Evolutionary conservation across 495 filamentous ascomycete species (phyloP).

Genomic region (Recurvomyces mirabilis): DNA sequence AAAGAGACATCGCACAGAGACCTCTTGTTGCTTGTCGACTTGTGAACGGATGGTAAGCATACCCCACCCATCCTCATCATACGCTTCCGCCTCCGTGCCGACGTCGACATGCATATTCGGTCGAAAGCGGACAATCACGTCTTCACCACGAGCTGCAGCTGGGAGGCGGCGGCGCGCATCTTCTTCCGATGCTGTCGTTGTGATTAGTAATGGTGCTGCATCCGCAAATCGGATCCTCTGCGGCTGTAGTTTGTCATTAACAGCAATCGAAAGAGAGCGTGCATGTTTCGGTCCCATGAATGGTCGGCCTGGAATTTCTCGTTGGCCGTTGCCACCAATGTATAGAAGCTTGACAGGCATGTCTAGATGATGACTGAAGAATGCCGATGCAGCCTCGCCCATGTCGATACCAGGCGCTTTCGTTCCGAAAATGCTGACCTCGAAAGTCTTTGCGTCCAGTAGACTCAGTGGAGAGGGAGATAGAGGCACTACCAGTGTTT

Average conservation of each 20-base stretch:
- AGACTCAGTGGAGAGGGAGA: constrained; percentile 16
- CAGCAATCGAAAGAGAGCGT: constrained; percentile 12
- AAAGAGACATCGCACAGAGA: constrained; percentile 18
- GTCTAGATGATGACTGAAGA: constrained; percentile 17
- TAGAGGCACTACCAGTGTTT: constrained; percentile 9
- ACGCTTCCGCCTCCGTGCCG: constrained; percentile 10
- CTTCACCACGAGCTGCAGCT: constrained; percentile 5
- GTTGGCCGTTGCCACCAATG: constrained; percentile 19
- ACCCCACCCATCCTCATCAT: constrained; percentile 18
- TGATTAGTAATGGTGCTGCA: constrained; percentile 20
- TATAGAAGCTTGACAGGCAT: constrained; percentile 11
- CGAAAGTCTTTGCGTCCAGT: background rate
- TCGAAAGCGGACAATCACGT: constrained; percentile 20
- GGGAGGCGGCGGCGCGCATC: constrained; percentile 15
- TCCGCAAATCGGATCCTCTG: constrained; percentile 20
- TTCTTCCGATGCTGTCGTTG: constrained; percentile 19
- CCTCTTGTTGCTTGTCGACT: constrained; percentile 8
- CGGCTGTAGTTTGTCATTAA: constrained; percentile 19
- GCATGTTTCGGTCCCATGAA: constrained; percentile 11
- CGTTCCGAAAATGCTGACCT: constrained; percentile 20
- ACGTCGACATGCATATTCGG: constrained; percentile 21
- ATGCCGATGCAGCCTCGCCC: constrained; percentile 11
- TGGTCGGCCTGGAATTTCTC: constrained; percentile 18
- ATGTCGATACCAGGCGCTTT: constrained; percentile 20
- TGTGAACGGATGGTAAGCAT: constrained; percentile 16